Base-by-base conservation (phyloP, 768 basidiomycete species). In the Pholiota conissans region DNA sequence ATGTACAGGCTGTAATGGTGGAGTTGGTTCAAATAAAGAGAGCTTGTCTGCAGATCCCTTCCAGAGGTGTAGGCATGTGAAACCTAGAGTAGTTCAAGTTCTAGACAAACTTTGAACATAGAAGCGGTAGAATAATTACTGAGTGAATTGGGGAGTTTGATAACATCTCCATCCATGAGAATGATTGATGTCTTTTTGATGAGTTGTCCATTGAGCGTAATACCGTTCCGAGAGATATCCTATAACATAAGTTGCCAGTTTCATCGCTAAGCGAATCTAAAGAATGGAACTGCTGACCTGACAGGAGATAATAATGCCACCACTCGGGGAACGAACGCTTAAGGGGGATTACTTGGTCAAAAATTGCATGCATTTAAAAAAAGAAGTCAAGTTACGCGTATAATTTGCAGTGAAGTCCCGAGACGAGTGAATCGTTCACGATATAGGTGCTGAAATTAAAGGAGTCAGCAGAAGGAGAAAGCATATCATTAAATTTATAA, bases 181-280 rank as follows among this genome's bases (percentile, higher is more conserved):
- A 93, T 86, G 22, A 87, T 80, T 0, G 84, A 83, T 0, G 81
- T 74, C 67, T 86, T 90, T 50, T 80, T 79, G 35, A 93, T 84
- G 48, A 79, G 79, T 63, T 89, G 81, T 0, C 81, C 85, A 63
- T 93, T 93, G 47, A 92, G 75, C 28, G 80, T 69, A 34, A 91
- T 73, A 1, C 91, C 91, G 58, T 93, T 93, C 18, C 87, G 84
- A 1, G 91, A 93, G 24, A 84, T 34, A 68, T 93, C 91, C 90
- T 92, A 51, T 10, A 28, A 24, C 0, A 24, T 32, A 37, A 47
- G 16, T 26, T 39, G 56, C 34, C 28, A 50, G 37, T 56, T n/a
- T 37, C 27, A 24, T 34, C 46, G 11, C 20, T 6, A 39, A 20
- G 28, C 14, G 16, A 28, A n/a, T 3, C 30, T 34, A 13, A n/a